phyloP scores from a whole-genome alignment of 768 basidiomycete species.

The Russula lepida region DNA sequence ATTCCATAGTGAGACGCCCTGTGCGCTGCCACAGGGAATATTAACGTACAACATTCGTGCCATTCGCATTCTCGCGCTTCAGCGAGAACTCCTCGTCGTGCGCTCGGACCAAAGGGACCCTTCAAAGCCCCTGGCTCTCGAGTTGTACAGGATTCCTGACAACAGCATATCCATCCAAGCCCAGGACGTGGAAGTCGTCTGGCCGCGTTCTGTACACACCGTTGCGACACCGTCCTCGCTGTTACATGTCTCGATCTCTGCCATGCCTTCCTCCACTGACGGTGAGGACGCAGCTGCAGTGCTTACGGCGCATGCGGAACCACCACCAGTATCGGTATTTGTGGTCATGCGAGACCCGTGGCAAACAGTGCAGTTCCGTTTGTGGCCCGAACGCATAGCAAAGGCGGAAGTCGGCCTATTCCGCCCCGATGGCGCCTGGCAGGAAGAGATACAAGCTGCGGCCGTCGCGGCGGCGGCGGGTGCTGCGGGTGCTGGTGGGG shows the following conservation, averaged over 20 bases:
- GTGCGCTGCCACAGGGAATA: constrained; percentile 11
- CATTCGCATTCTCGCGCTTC: constrained; percentile 16
- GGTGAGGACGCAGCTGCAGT: constrained; percentile 10
- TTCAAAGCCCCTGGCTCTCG: constrained; percentile 9
- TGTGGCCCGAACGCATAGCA: constrained; percentile 19
- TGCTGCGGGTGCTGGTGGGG: neutral
- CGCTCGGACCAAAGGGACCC: constrained; percentile 11
- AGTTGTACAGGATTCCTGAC: constrained; percentile 15
- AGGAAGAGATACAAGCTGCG: constrained; percentile 12
- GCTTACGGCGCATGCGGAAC: constrained; percentile 11
- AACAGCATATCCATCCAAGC: neutral
- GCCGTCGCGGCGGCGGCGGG: neutral
- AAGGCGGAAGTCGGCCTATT: constrained; percentile 10
- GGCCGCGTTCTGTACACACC: constrained; percentile 18
- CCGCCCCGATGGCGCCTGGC: constrained; percentile 10
- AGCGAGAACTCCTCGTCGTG: constrained; percentile 19
- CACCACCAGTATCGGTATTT: constrained; percentile 15
- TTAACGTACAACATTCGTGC: constrained; percentile 18
- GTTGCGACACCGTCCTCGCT: constrained; percentile 4
- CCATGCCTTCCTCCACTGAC: constrained; percentile 9
- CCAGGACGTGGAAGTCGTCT: neutral
- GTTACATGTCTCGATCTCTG: constrained; percentile 9
- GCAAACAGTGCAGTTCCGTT: constrained; percentile 15
- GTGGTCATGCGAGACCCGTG: constrained; percentile 16
- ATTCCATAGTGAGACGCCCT: constrained; percentile 3